Evolutionary conservation across 2,329 filamentous ascomycete species (phyloP).

Genomic region (Cytospora paraplurivora): DNA sequence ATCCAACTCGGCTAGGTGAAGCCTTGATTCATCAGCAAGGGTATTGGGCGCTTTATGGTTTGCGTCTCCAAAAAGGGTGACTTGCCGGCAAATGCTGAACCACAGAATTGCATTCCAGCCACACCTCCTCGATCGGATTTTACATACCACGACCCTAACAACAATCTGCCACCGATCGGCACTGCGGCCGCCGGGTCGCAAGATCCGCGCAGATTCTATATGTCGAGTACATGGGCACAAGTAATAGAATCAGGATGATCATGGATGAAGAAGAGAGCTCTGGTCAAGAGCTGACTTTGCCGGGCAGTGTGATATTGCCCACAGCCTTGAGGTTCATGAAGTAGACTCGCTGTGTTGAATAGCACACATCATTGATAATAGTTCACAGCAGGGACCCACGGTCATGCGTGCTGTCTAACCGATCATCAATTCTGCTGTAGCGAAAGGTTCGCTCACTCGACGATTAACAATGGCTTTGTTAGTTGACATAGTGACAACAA

Average conservation of each 20-base stretch:
- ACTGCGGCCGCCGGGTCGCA: slow-evolving; percentile 9
- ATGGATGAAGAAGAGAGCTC: neutral
- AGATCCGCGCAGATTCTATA: slow-evolving; percentile 1
- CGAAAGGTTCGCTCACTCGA: neutral
- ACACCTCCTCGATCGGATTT: neutral
- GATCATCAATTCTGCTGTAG: neutral
- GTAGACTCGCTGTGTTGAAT: neutral
- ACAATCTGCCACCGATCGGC: neutral
- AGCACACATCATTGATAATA: too few species aligned
- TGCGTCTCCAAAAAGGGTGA: neutral
- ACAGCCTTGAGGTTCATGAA: neutral
- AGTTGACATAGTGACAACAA: neutral
- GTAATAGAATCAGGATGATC: neutral
- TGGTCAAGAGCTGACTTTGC: slow-evolving; percentile 3
- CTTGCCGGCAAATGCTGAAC: slow-evolving; percentile 19
- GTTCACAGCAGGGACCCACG: neutral
- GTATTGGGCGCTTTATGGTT: neutral
- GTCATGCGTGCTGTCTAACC: neutral
- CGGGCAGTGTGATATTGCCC: neutral
- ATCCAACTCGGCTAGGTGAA: slow-evolving; percentile 2
- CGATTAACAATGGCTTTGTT: neutral
- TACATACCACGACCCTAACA: neutral
- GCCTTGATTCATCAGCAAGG: slow-evolving; percentile 4
- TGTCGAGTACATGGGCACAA: neutral
- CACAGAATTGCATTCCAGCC: slow-evolving; percentile 12